Base-by-base conservation (phyloP, 2,329 filamentous ascomycete species). In the Cordyceps farinosa region DNA sequence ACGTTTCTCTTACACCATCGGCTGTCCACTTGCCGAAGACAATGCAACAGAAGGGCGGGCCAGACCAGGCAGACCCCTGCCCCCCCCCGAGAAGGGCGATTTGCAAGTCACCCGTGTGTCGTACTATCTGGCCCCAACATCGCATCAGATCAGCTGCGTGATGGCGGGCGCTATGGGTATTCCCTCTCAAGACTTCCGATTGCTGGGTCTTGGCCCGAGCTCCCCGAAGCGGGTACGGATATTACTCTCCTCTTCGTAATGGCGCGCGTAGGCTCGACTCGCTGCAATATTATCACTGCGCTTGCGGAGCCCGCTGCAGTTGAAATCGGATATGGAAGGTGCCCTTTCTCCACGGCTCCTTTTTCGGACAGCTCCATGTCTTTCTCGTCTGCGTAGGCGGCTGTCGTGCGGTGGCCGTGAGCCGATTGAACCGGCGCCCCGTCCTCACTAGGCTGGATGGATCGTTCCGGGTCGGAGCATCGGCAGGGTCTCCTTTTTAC, bases 171-270 rank as follows among this genome's bases (percentile, higher is more conserved):
- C 22, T 22, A 22, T 22, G 22, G 22, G 22, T 22, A 22, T 22
- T 22, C 22, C 22, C 22, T 22, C 22, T 22, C 22, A 22, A 22
- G 22, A 1, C 42, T 45, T 40, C 27, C 36, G 40, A 42, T 61
- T 51, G 58, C n/a, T 29, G 17, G 47, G 48, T 13, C 2, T 15
- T 61, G 58, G 58, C n/a, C 48, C 48, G 36, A 61, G 59, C 59
- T 61, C 32, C 30, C 40, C 42, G 29, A 22, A 61, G 59, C 59
- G 59, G 59, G 32, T 54, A 61, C 59, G 40, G 8, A 30, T 61
- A 61, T 61, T 61, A 61, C 59, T 61, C 30, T 61, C 51, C n/a
- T 54, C 40, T 38, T 54, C 30, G 59, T 61, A 61, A 61, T 61
- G 59, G 59, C 50, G 58, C 50, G 30, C n/a, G 22, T 22, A 29